Conservation (phyloP, 306 rosid species). For the Trifolium subterraneum region DNA sequence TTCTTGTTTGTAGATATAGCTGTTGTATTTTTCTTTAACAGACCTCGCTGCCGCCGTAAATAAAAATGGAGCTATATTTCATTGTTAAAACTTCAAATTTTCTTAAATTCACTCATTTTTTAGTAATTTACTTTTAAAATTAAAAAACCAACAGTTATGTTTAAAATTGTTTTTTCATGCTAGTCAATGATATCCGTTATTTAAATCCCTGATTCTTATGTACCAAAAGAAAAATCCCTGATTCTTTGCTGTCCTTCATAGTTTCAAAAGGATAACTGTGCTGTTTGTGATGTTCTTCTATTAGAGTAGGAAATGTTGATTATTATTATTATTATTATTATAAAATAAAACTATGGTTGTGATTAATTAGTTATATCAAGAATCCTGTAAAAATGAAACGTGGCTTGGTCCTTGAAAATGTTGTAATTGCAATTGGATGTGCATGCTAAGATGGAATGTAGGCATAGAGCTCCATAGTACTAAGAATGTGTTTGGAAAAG, state of each 20-base stretch:
- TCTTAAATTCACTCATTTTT: neutral
- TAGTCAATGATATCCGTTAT: neutral
- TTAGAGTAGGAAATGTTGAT: neutral
- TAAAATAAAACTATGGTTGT: too few species aligned
- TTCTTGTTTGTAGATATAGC: neutral
- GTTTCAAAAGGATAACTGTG: neutral
- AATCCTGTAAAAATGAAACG: neutral
- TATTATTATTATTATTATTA: too few species aligned
- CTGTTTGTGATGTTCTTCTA: neutral
- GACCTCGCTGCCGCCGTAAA: neutral
- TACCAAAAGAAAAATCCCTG: too few species aligned
- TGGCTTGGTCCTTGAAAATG: neutral
- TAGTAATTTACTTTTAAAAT: neutral
- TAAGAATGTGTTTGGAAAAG: too few species aligned
- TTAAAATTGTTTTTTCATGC: neutral
- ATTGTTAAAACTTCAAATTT: neutral
- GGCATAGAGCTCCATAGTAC: too few species aligned
- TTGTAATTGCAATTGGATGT: neutral
- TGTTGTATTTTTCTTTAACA: neutral
- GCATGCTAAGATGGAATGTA: too few species aligned
- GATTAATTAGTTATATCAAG: neutral
- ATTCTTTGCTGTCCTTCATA: neutral
- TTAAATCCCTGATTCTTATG: neutral
- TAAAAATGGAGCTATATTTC: neutral
- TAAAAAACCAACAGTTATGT: neutral